A percentile compares a stretch with the other conserved stretches of the same genome.
Evolutionary conservation across 1,139 yeast species (phyloP).

Genomic region (Geotrichum bryndzae): DNA sequence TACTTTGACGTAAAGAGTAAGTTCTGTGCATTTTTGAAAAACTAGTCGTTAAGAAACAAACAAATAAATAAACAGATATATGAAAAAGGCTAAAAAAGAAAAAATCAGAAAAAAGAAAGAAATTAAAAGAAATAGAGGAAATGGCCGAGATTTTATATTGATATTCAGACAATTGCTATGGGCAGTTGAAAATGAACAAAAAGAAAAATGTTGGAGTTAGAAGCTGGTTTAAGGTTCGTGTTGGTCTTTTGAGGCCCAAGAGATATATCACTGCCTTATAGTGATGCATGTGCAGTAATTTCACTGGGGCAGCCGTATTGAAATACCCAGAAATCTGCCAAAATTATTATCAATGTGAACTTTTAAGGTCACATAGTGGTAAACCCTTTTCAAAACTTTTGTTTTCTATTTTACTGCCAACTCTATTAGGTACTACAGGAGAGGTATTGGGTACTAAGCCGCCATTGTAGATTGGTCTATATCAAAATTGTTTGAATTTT

Average conservation of each 20-base stretch:
- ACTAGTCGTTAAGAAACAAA: not conserved
- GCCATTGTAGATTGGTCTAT: not conserved
- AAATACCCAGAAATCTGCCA: not conserved
- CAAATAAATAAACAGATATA: not conserved
- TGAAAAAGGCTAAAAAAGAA: not conserved
- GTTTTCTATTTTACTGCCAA: not conserved
- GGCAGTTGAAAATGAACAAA: not conserved
- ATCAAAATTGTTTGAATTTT: not conserved
- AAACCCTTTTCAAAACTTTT: not conserved
- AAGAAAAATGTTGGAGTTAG: not conserved
- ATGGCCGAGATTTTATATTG: constrained; percentile 3
- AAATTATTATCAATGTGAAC: not conserved
- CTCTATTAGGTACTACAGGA: too few relatives aligned
- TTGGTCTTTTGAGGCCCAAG: not conserved
- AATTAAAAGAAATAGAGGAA: not conserved
- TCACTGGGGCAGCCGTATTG: not conserved
- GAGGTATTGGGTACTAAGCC: not conserved
- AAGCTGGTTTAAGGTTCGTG: not conserved
- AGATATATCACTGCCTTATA: not conserved
- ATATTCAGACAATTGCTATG: not conserved
- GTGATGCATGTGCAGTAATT: not conserved
- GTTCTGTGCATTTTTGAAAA: constrained; percentile 82
- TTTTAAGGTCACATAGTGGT: not conserved
- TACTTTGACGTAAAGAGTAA: constrained; percentile 85
- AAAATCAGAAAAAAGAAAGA: not conserved